phyloP scores from a whole-genome alignment of 805 yeast genomes.

The Nakazawaea laoshanensis region DNA sequence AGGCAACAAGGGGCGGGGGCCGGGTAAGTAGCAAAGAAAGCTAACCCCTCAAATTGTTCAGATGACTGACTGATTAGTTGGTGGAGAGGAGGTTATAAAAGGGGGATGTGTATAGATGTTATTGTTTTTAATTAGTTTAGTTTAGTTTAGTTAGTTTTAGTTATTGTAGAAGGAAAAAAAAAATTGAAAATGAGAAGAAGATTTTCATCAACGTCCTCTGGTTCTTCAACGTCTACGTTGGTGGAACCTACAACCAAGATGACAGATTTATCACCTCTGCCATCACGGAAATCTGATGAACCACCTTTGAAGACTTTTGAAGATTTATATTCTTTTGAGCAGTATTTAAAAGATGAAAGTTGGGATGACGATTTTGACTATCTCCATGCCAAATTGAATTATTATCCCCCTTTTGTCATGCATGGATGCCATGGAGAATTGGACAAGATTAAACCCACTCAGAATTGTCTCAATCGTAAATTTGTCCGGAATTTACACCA shows the following conservation, averaged over 20 bases:
- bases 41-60: too few relatives aligned
- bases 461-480: slow-evolving; percentile 63
- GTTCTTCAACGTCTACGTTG: neutral
- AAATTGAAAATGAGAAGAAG: slow-evolving; percentile 3
- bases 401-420: slow-evolving; percentile 68
- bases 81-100: too few relatives aligned
- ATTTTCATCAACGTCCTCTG: slow-evolving; percentile 2
- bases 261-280: neutral
- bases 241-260: slow-evolving; percentile 3
- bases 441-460: slow-evolving; percentile 64
- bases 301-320: slow-evolving; percentile 38
- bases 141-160: too few relatives aligned
- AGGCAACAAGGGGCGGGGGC: too few relatives aligned
- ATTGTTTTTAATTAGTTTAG: too few relatives aligned
- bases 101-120: too few relatives aligned
- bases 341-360: slow-evolving; percentile 59
- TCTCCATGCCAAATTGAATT: slow-evolving; percentile 55
- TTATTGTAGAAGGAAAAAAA: too few relatives aligned
- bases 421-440: slow-evolving; percentile 59
- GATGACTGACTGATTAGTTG: too few relatives aligned
- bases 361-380: slow-evolving; percentile 71
- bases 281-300: neutral
- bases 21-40: too few relatives aligned
- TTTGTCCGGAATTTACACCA: slow-evolving; percentile 69
- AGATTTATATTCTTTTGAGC: slow-evolving; percentile 51